Evolutionary conservation across 805 yeast species (phyloP).

Genomic region (Lachancea kluyveri): DNA sequence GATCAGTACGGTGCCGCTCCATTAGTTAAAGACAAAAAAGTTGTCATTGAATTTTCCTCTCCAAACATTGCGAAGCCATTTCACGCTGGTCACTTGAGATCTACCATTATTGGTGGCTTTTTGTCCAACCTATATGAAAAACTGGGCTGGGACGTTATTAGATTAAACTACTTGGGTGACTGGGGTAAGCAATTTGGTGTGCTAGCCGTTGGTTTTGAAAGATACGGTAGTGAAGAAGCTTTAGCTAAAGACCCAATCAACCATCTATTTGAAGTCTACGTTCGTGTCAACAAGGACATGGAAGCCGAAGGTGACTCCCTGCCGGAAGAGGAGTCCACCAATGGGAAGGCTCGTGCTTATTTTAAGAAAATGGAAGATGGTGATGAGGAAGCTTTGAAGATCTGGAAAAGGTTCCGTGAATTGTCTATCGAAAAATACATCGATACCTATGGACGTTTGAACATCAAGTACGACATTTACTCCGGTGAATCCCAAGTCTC

Average conservation of each 20-base stretch:
- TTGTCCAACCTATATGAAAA: slow-evolving; percentile 83
- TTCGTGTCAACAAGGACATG: slow-evolving; percentile 74
- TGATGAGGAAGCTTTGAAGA: slow-evolving; percentile 64
- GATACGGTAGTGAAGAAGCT: slow-evolving; percentile 74
- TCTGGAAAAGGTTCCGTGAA: slow-evolving; percentile 90
- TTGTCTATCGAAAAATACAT: slow-evolving; percentile 81
- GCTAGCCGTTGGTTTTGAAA: slow-evolving; percentile 85
- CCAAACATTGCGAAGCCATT: slow-evolving; percentile 99
- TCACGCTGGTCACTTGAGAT: slow-evolving; percentile 98
- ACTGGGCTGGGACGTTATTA: slow-evolving; percentile 85
- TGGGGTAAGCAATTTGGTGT: slow-evolving; percentile 99
- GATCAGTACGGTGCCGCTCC: slow-evolving; percentile 67
- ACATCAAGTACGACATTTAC: slow-evolving; percentile 80
- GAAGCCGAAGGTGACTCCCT: slow-evolving; percentile 45
- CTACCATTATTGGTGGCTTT: slow-evolving; percentile 97
- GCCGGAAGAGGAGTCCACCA: slow-evolving; percentile 46
- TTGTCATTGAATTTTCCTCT: slow-evolving; percentile 86
- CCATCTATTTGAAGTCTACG: slow-evolving; percentile 93
- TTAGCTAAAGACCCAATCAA: slow-evolving; percentile 78
- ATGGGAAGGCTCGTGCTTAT: slow-evolving; percentile 79
- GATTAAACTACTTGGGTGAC: slow-evolving; percentile 95
- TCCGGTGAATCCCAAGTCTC: slow-evolving; percentile 96
- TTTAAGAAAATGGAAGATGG: slow-evolving; percentile 93
- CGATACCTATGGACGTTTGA: slow-evolving; percentile 84
- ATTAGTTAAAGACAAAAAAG: slow-evolving; percentile 62